Percentiles rank a stretch among this genome's conserved stretches.
These are phyloP conservation scores for Russula olivacea DNA, from an alignment of 768 basidiomycete genomes.

Conservation along the genomic window DNA sequence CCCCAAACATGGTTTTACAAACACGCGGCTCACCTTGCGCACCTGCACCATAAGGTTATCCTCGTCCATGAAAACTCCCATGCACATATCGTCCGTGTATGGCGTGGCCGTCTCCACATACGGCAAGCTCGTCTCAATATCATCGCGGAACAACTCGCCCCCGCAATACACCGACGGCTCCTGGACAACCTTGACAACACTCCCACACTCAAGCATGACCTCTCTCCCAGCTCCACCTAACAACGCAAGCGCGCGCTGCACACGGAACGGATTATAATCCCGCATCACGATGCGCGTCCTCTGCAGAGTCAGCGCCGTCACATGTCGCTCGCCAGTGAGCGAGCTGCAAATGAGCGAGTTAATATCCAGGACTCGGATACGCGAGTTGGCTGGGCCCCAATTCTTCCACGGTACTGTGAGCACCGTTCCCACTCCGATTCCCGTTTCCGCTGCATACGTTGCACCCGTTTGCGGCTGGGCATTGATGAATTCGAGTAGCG, in stretches of 20 bases:
- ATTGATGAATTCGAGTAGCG: background rate
- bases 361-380: background rate
- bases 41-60: background rate
- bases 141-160: constrained; percentile 1
- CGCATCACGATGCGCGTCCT: background rate
- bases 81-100: background rate
- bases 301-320: background rate
- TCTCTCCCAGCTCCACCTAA: background rate
- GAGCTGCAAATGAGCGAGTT: constrained; percentile 4
- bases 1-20: too few relatives aligned
- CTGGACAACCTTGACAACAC: background rate
- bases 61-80: constrained; percentile 10
- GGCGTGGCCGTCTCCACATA: constrained; percentile 9
- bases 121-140: constrained; percentile 2
- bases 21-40: constrained; percentile 7
- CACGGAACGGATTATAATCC: constrained; percentile 10
- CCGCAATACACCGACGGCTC: background rate
- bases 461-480: too few relatives aligned
- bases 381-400: background rate
- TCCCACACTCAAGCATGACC: background rate
- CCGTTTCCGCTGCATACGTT: too few relatives aligned
- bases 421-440: too few relatives aligned
- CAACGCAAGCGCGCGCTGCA: background rate
- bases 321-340: constrained; percentile 8
- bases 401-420: constrained; percentile 1